These are phyloP conservation scores for Schwanniomyces occidentalis DNA, from an alignment of 805 yeast genomes.

Conservation along the genomic window DNA sequence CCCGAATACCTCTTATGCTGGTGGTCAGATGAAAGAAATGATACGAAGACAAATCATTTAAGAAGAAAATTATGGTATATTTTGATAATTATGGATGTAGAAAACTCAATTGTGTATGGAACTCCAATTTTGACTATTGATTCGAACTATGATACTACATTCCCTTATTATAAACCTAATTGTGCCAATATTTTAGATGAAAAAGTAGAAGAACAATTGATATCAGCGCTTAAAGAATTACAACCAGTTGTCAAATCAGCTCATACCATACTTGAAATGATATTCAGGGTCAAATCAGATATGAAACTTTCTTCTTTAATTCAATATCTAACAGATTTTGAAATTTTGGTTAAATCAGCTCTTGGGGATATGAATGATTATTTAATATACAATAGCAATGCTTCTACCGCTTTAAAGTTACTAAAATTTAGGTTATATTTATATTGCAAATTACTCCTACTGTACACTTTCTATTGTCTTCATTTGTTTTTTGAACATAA, in stretches of 20 bases:
- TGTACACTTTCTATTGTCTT: slow-evolving; percentile 3
- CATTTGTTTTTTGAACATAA: slow-evolving; percentile 5
- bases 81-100: slow-evolving; percentile 1
- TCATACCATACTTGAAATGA: background rate
- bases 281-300: background rate
- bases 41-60: slow-evolving; percentile 4
- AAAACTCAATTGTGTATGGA: slow-evolving; percentile 4
- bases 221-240: background rate
- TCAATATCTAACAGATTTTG: slow-evolving; percentile 2
- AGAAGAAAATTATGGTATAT: slow-evolving; percentile 6
- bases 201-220: background rate
- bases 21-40: background rate
- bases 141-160: slow-evolving; percentile 1
- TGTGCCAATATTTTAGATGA: background rate
- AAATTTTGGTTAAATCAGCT: slow-evolving; percentile 1
- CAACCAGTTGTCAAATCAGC: background rate
- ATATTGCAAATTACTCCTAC: slow-evolving; percentile 3
- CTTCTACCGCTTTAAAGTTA: background rate
- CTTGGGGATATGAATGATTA: slow-evolving; percentile 7
- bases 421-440: slow-evolving; percentile 4
- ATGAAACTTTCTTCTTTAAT: slow-evolving; percentile 1
- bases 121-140: background rate
- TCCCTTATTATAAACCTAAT: background rate
- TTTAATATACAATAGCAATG: background rate
- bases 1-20: slow-evolving; percentile 21